Percentiles rank a stretch among this genome's conserved stretches.
Conservation (phyloP, 1,284 basidiomycete species). For the Irpex sp. region DNA sequence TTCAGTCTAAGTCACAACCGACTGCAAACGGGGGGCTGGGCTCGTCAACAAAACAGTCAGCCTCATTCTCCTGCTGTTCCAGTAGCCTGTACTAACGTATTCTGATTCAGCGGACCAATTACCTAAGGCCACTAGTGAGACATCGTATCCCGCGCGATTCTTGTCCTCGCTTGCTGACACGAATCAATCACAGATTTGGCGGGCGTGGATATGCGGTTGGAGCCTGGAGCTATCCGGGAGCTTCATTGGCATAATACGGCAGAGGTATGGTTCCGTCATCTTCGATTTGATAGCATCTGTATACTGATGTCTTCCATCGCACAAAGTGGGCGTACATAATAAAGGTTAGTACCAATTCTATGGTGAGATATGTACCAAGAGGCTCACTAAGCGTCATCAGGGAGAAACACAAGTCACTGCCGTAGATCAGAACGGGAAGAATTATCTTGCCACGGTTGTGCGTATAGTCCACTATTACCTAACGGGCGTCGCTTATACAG, state of each 20-base stretch:
- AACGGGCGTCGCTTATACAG: background rate
- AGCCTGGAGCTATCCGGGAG: constrained; percentile 11
- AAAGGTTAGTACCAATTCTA: background rate
- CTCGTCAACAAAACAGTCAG: constrained; percentile 12
- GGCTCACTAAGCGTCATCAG: too few species aligned
- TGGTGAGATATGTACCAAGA: too few species aligned
- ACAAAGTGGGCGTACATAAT: constrained; percentile 1
- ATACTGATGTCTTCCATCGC: background rate
- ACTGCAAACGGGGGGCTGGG: constrained; percentile 13
- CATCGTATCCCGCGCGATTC: background rate
- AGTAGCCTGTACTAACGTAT: background rate
- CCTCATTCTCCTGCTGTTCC: background rate
- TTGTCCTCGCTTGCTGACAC: background rate
- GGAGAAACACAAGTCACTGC: constrained; percentile 11
- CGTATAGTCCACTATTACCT: background rate
- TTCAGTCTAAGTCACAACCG: constrained; percentile 11
- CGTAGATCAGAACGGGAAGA: constrained; percentile 11
- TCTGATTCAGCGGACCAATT: constrained; percentile 1
- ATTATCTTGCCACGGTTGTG: constrained; percentile 14
- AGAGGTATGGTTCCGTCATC: constrained; percentile 15
- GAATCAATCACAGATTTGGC: constrained; percentile 1
- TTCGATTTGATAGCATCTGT: background rate
- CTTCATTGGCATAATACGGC: constrained; percentile 18
- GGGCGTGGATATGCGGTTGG: constrained; percentile 13
- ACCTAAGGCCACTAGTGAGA: constrained; percentile 6